A percentile compares a stretch with the other conserved stretches of the same genome.
Conservation (phyloP, 805 yeast genomes). For the Jamesozyma gamospora region DNA sequence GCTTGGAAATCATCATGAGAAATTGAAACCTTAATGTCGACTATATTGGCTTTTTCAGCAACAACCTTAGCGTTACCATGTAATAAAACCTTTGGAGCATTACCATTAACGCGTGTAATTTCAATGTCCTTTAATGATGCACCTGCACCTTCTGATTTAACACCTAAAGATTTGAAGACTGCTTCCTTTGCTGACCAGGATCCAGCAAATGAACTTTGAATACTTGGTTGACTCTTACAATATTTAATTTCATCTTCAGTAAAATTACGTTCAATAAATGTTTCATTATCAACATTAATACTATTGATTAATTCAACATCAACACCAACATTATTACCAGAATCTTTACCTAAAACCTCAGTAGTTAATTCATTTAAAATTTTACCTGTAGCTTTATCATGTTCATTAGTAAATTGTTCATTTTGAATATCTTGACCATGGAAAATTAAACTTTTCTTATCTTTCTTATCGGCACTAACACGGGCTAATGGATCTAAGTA, state of each 20-base stretch:
- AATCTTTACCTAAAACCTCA: conserved; percentile 22
- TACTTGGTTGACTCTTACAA: conserved; percentile 62
- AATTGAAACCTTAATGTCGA: conserved; percentile 72
- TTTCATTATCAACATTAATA: conserved; percentile 77
- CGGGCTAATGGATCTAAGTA: conserved; percentile 91
- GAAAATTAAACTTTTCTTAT: conserved; percentile 36
- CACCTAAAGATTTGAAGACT: conserved; percentile 90
- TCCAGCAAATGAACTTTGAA: conserved; percentile 89
- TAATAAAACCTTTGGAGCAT: conserved; percentile 74
- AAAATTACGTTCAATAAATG: conserved; percentile 88
- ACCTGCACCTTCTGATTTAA: conserved; percentile 86
- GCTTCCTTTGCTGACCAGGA: conserved; percentile 99
- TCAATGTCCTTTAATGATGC: conserved; percentile 90
- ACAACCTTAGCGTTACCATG: conserved; percentile 67
- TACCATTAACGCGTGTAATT: conserved; percentile 58
- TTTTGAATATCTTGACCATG: conserved; percentile 42
- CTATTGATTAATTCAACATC: conserved; percentile 86
- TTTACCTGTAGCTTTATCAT: conserved; percentile 45
- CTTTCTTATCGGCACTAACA: conserved; percentile 30
- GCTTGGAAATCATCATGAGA: conserved; percentile 97
- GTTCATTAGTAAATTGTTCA: conserved; percentile 33
- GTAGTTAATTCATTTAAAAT: conserved; percentile 50
- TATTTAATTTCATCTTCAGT: conserved; percentile 70
- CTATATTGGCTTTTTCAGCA: conserved; percentile 62
- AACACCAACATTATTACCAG: conserved; percentile 66